phyloP scores from a whole-genome alignment of 495 filamentous ascomycete species.

The Hypoxylon perforatum region DNA sequence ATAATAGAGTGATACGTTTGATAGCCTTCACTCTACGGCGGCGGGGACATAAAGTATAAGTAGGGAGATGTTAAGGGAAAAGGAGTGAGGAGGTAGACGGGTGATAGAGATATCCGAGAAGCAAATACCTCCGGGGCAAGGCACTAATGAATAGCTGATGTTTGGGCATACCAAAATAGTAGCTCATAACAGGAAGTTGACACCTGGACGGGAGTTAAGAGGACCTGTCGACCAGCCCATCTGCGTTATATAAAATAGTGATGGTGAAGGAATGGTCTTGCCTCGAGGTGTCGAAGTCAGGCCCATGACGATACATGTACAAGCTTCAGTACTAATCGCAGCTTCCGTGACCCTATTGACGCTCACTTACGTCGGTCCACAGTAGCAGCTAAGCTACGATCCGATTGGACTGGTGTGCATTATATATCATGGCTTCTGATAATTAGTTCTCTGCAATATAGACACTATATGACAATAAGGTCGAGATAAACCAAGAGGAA shows the following conservation, averaged over 20 bases:
- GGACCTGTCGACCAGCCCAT: background rate
- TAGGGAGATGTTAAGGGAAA: constrained; percentile 28
- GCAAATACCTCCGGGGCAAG: constrained; percentile 13
- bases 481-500: no score
- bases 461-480: no score
- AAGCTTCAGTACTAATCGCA: no score
- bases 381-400: no score
- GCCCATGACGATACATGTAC: no score
- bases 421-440: no score
- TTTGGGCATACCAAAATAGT: constrained; percentile 5
- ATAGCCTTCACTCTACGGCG: constrained; percentile 4
- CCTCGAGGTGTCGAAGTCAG: no score
- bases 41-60: constrained; percentile 10
- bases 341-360: no score
- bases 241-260: background rate
- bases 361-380: no score
- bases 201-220: constrained; percentile 12
- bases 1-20: constrained; percentile 13
- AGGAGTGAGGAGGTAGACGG: constrained; percentile 5
- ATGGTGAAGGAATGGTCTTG: no score
- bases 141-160: constrained; percentile 15
- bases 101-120: constrained; percentile 18
- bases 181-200: constrained; percentile 24
- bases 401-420: no score
- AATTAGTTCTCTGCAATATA: no score